Percentiles rank a stretch among this genome's conserved stretches.
Evolutionary conservation across 805 yeast species (phyloP).

Genomic region (Lachancea kluyveri): DNA sequence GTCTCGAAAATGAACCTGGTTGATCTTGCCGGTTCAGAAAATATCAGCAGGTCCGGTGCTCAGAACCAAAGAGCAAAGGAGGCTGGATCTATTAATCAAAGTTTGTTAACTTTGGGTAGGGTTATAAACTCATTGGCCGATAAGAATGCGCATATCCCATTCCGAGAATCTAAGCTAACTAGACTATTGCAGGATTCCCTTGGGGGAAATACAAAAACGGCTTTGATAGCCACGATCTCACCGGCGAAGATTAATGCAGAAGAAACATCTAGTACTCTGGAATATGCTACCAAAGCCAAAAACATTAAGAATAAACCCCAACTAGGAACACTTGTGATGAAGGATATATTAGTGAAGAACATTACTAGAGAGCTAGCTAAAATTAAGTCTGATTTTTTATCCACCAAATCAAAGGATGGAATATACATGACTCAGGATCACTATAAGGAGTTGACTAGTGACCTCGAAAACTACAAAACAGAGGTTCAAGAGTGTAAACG

Average conservation of each 20-base stretch:
- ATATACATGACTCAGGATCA: slow-evolving; percentile 55
- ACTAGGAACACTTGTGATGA: slow-evolving; percentile 53
- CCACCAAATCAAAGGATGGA: slow-evolving; percentile 61
- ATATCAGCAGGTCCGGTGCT: slow-evolving; percentile 84
- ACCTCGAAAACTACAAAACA: slow-evolving; percentile 43
- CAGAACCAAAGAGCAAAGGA: slow-evolving; percentile 80
- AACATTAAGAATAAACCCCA: slow-evolving; percentile 71
- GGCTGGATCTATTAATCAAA: slow-evolving; percentile 89
- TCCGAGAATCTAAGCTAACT: slow-evolving; percentile 75
- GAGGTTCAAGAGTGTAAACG: slow-evolving; percentile 44
- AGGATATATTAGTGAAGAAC: slow-evolving; percentile 41
- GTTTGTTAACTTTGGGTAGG: slow-evolving; percentile 78
- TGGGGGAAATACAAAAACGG: slow-evolving; percentile 85
- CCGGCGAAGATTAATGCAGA: slow-evolving; percentile 74
- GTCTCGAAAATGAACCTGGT: slow-evolving; percentile 78
- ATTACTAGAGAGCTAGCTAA: slow-evolving; percentile 43
- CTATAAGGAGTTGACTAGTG: slow-evolving; percentile 45
- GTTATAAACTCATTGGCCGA: slow-evolving; percentile 75
- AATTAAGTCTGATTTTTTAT: slow-evolving; percentile 50
- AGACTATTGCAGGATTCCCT: slow-evolving; percentile 70
- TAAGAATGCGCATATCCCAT: slow-evolving; percentile 68
- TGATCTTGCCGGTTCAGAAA: slow-evolving; percentile 94
- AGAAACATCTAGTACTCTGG: slow-evolving; percentile 79
- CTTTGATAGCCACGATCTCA: slow-evolving; percentile 80
- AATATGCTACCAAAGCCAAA: slow-evolving; percentile 84